phyloP scores from a whole-genome alignment of 148 eudicot species.

The Talinum fruticosum region DNA sequence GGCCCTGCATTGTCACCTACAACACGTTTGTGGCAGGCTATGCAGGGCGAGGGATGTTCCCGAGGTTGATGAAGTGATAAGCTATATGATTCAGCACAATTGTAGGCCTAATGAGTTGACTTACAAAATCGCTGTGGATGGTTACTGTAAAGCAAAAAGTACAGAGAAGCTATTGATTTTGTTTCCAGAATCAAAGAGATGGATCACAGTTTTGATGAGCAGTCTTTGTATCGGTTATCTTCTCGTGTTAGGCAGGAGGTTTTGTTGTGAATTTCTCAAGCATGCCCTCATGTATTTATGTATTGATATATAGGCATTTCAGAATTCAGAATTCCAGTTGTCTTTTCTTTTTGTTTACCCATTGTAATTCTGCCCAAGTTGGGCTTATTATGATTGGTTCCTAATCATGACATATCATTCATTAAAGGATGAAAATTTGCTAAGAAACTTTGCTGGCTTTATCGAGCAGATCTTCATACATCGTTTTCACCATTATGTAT shows the following conservation, averaged over 20 bases:
- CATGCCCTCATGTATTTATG: slow-evolving; percentile 21
- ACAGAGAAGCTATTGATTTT: slow-evolving; percentile 68
- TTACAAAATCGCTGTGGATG: slow-evolving; percentile 69
- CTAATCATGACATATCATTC: not conserved
- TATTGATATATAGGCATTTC: slow-evolving; percentile 15
- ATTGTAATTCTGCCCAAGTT: slow-evolving; percentile 17
- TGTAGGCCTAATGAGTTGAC: slow-evolving; percentile 80
- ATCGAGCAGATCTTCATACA: not conserved
- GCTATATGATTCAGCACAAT: slow-evolving; percentile 66
- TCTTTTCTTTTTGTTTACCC: slow-evolving; percentile 13
- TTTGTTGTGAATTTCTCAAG: slow-evolving; percentile 17
- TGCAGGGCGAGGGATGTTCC: slow-evolving; percentile 57
- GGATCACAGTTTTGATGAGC: slow-evolving; percentile 48
- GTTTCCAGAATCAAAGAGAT: slow-evolving; percentile 48
- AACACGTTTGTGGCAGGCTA: slow-evolving; percentile 85
- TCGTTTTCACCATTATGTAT: not conserved
- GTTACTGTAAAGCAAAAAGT: slow-evolving; percentile 70
- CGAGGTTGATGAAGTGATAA: slow-evolving; percentile 69
- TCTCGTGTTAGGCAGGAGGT: slow-evolving; percentile 42
- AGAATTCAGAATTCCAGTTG: slow-evolving; percentile 7
- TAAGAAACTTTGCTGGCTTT: not conserved
- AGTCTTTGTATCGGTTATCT: slow-evolving; percentile 49
- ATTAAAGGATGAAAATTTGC: slow-evolving; percentile 7
- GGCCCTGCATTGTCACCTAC: slow-evolving; percentile 82
- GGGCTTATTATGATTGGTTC: not conserved